Conservation (phyloP, 1,284 basidiomycete genomes). For the Leccinum fallax region DNA sequence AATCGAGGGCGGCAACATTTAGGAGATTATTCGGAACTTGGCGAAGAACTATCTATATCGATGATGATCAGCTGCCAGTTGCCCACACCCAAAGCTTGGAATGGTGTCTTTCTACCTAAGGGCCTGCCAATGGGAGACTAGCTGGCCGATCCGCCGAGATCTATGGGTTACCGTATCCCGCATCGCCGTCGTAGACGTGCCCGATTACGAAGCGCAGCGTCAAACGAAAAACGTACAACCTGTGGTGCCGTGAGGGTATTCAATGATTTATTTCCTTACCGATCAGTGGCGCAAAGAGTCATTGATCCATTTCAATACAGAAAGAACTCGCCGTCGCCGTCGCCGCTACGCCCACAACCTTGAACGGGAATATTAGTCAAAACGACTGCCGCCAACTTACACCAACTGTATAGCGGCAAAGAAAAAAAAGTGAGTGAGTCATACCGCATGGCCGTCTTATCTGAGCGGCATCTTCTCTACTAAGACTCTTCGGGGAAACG, state of each 20-base stretch:
- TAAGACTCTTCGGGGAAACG: not conserved
- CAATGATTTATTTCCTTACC: slow-evolving; percentile 9
- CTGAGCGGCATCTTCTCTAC: not conserved
- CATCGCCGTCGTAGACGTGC: slow-evolving; percentile 8
- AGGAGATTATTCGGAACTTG: not conserved
- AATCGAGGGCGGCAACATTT: not conserved
- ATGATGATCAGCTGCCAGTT: not conserved
- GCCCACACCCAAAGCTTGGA: not conserved
- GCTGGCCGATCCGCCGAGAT: not conserved
- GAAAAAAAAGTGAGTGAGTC: not conserved
- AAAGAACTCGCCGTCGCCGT: not conserved
- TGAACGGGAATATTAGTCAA: slow-evolving; percentile 10
- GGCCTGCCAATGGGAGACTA: not conserved
- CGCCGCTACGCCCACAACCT: slow-evolving; percentile 1
- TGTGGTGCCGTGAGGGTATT: not conserved
- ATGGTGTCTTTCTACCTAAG: not conserved
- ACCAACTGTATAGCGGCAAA: not conserved
- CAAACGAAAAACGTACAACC: not conserved
- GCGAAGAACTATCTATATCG: not conserved
- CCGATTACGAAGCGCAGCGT: slow-evolving; percentile 1
- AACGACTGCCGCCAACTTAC: not conserved
- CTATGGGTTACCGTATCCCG: slow-evolving; percentile 1
- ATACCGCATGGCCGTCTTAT: not conserved
- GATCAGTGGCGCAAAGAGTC: slow-evolving; percentile 5
- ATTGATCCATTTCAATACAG: slow-evolving; percentile 1